A percentile compares a stretch with the other conserved stretches of the same genome.
Conservation (phyloP, 345 rosid species). For the Atalantia buxifolia region DNA sequence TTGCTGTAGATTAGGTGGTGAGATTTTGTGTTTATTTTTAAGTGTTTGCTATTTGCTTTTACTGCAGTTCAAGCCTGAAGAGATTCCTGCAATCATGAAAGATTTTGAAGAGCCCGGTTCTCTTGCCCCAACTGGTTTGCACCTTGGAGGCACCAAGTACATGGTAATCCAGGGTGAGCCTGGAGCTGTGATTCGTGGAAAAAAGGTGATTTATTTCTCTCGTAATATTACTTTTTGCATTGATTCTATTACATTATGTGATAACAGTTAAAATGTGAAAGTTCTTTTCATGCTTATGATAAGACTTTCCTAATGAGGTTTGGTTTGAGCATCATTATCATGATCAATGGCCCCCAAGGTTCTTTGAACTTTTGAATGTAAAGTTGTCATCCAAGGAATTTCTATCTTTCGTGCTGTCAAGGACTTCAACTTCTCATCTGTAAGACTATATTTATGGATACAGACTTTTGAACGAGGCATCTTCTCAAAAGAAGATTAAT, state of each 20-base stretch:
- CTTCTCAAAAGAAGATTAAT: conserved; percentile 3
- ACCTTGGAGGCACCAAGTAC: conserved; percentile 54
- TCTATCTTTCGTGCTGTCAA: neutral
- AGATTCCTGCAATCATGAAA: conserved; percentile 48
- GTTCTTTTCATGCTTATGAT: neutral
- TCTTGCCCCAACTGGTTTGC: conserved; percentile 67
- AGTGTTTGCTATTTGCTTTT: neutral
- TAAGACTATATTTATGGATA: neutral
- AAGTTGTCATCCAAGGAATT: neutral
- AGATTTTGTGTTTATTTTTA: neutral
- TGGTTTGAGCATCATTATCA: neutral
- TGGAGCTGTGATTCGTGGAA: conserved; percentile 73
- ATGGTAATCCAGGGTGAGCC: conserved; percentile 59
- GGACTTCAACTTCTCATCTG: neutral
- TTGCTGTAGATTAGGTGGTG: neutral
- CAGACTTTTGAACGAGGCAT: neutral
- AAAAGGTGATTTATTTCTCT: conserved; percentile 43
- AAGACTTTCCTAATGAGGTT: neutral
- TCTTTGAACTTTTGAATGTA: conserved; percentile 1
- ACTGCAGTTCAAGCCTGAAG: conserved; percentile 52
- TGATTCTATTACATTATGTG: neutral
- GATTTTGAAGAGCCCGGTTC: conserved; percentile 71
- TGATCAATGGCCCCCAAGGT: neutral
- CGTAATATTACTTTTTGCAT: too few relatives aligned
- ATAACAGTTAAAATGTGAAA: neutral